Conservation (phyloP, 2,329 filamentous ascomycete genomes). For the Calonectria pauciramosa region DNA sequence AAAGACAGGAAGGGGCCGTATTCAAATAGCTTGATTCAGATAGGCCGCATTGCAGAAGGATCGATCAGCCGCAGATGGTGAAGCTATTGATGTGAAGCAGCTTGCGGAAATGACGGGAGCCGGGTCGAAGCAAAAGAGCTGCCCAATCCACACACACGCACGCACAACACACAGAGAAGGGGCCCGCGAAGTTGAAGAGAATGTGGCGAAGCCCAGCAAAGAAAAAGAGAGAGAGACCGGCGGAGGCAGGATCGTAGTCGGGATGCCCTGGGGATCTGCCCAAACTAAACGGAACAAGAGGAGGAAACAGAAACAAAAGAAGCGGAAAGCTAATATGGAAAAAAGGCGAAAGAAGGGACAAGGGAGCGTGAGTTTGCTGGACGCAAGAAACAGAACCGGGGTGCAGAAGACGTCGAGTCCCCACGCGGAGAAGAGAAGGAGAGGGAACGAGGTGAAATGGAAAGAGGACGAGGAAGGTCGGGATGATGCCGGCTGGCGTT, state of each 20-base stretch:
- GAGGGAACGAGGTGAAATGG: conserved; percentile 19
- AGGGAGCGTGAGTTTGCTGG: background rate
- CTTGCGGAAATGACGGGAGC: conserved; percentile 33
- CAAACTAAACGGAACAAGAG: conserved; percentile 18
- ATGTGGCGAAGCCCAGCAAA: background rate
- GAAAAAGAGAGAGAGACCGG: conserved; percentile 19
- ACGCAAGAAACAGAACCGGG: conserved; percentile 18
- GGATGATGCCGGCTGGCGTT: conserved; percentile 26
- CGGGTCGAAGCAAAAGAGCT: conserved; percentile 34
- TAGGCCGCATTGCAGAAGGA: background rate
- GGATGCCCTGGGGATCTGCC: conserved; percentile 14
- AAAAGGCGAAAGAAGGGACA: background rate
- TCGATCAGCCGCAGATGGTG: conserved; percentile 5
- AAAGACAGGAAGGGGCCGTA: conserved; percentile 9
- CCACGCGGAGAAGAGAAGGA: conserved; percentile 19
- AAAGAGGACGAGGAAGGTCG: conserved; percentile 21
- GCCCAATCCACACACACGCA: background rate
- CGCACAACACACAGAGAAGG: background rate
- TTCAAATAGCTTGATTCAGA: conserved; percentile 3
- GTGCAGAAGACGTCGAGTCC: conserved; percentile 30
- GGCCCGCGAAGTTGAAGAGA: conserved; percentile 18
- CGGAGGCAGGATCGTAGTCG: conserved; percentile 22
- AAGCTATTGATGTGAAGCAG: conserved; percentile 4
- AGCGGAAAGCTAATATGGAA: conserved; percentile 12
- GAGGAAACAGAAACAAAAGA: conserved; percentile 21